Base-by-base conservation (phyloP, 257 asterid genomes). In the Paulownia fortunei region DNA sequence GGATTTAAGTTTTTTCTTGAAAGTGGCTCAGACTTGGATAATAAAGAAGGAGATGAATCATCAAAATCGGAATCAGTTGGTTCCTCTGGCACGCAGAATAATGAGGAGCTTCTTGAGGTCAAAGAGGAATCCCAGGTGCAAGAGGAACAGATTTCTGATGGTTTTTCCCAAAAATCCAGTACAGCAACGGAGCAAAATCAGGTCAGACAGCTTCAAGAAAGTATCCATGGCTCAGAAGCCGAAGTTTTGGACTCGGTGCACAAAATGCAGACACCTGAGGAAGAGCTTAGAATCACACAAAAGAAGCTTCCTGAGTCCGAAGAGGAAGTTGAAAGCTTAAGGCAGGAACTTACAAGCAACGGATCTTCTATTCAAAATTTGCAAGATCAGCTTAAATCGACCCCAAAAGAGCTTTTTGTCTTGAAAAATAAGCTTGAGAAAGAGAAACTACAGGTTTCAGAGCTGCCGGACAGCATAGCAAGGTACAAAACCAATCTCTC, bases 1-100 rank as follows among this genome's bases (percentile, higher is more conserved):
- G 98, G 96, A 15, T 93, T 93, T 56, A 96, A 91, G 0, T 77
- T 74, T 78, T 93, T 93, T 70, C 94, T 90, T 1, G 90, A 92
- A 11, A 18, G 82, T 27, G 76, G 86, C 76, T 69, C 82, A 4
- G 92, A 90, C 23, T 71, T 76, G 16, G 62, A 66, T 51, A 67
- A 19, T 24, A 84, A 83, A 76, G 94, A 86, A 74, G 97, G 89
- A 26, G 89, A 91, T 16, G 92, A 89, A 36, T 80, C 92, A 2
- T 86, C 92, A 0, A 79, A 87, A 59, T 84, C 93, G 11, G 98
- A 93, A 70, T 85, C 91, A 0, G 97, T 88, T 82, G 96, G 85
- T 61, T 89, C 90, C 4, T 89, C 86, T 0, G 83, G 62, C 59
- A 52, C 79, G 5, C 67, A 78, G 8, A 72, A 76, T 69, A 79